phyloP scores from a whole-genome alignment of 2,329 filamentous ascomycete species.

The Endoconidiophora polonica region DNA sequence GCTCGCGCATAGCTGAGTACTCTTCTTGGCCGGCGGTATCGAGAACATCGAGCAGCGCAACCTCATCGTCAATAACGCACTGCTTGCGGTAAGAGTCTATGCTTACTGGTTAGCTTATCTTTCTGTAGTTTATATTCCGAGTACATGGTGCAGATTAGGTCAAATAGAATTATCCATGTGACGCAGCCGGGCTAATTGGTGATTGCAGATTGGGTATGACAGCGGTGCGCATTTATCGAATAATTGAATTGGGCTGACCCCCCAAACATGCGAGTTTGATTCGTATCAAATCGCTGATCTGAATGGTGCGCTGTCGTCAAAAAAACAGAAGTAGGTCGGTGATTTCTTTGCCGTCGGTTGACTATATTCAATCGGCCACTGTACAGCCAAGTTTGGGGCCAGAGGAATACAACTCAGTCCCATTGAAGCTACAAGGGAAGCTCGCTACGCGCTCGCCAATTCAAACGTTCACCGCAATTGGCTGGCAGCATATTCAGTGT shows the following conservation, averaged over 20 bases:
- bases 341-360: too few relatives aligned
- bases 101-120: neutral
- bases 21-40: slow-evolving; percentile 98
- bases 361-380: too few relatives aligned
- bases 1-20: slow-evolving; percentile 97
- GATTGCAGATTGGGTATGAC: neutral
- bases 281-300: too few relatives aligned
- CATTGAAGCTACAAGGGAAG: too few relatives aligned
- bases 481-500: neutral
- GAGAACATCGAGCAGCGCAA: slow-evolving; percentile 90
- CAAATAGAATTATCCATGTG: neutral
- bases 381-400: too few relatives aligned
- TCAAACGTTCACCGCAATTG: neutral
- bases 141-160: too few relatives aligned
- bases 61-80: slow-evolving; percentile 96
- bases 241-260: neutral
- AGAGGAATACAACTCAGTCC: too few relatives aligned
- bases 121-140: neutral
- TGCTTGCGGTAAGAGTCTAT: slow-evolving; percentile 98
- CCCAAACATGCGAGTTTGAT: neutral
- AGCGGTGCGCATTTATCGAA: neutral
- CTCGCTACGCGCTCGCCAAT: too few relatives aligned
- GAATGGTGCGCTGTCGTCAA: too few relatives aligned
- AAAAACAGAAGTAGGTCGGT: too few relatives aligned
- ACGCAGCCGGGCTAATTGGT: neutral